Percentiles rank a stretch among this genome's conserved stretches.
Conservation (phyloP, 2,329 filamentous ascomycete species). For the Colletotrichum tropicale region DNA sequence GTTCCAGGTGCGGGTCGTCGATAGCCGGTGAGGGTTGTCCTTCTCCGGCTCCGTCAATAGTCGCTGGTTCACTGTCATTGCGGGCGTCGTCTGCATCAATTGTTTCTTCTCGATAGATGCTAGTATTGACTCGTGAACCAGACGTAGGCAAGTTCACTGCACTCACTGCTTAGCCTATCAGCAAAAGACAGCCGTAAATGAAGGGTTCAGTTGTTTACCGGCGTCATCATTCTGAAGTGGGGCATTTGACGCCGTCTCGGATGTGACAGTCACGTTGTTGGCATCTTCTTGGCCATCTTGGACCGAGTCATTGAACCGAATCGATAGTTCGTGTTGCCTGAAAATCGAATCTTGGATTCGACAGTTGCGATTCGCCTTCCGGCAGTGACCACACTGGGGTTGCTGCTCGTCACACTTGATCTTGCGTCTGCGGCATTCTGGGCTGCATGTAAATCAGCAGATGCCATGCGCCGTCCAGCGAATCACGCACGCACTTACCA, state of each 20-base stretch:
- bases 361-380: neutral
- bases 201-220: neutral
- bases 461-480: slow-evolving; percentile 37
- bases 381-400: neutral
- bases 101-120: neutral
- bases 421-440: neutral
- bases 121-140: neutral
- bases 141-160: neutral
- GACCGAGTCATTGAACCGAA: neutral
- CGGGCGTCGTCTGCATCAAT: neutral
- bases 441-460: neutral
- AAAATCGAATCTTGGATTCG: neutral
- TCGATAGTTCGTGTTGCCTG: neutral
- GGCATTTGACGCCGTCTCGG: neutral
- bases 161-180: neutral
- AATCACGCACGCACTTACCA: neutral
- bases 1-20: neutral
- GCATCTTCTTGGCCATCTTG: neutral
- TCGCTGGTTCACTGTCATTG: neutral
- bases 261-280: neutral
- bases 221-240: neutral
- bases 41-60: neutral
- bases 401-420: neutral
- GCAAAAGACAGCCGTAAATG: neutral
- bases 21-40: rapidly evolving